A percentile compares a stretch with the other conserved stretches of the same genome.
Conservation (phyloP, 495 filamentous ascomycete genomes). For the Penicillium coffeae region DNA sequence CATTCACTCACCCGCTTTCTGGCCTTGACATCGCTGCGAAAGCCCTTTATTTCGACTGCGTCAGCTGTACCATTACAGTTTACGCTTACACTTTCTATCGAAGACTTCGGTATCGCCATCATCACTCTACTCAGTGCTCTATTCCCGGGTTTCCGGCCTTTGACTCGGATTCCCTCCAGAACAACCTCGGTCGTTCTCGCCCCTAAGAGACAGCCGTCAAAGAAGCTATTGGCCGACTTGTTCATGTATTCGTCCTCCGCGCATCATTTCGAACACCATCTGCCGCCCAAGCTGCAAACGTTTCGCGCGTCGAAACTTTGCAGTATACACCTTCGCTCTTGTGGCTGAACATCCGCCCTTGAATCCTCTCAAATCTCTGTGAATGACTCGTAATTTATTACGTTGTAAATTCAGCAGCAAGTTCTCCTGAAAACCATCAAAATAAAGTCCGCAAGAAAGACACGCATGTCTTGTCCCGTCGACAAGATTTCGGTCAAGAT, state of each 20-base stretch:
- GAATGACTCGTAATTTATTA: constrained; percentile 21
- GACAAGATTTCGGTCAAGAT: constrained; percentile 39
- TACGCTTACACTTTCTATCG: constrained; percentile 7
- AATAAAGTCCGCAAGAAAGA: constrained; percentile 37
- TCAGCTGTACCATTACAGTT: constrained; percentile 20
- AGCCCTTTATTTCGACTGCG: constrained; percentile 15
- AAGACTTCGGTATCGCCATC: constrained; percentile 22
- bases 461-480: constrained; percentile 53
- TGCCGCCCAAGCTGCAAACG: constrained; percentile 88
- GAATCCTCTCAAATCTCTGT: constrained; percentile 22
- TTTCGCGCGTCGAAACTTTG: constrained; percentile 89
- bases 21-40: constrained; percentile 20
- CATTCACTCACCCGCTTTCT: constrained; percentile 7
- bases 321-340: constrained; percentile 75
- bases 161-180: constrained; percentile 33
- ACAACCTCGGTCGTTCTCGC: constrained; percentile 36
- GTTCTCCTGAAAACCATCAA: constrained; percentile 43
- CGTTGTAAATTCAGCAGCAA: constrained; percentile 5
- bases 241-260: constrained; percentile 82
- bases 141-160: constrained; percentile 22
- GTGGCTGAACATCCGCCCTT: constrained; percentile 63
- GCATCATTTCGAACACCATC: constrained; percentile 73
- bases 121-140: constrained; percentile 19
- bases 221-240: constrained; percentile 40
- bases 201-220: constrained; percentile 36